Evolutionary conservation across 192 early-diverging fungal species (phyloP).

Genomic region (Allomyces macrogynus): DNA sequence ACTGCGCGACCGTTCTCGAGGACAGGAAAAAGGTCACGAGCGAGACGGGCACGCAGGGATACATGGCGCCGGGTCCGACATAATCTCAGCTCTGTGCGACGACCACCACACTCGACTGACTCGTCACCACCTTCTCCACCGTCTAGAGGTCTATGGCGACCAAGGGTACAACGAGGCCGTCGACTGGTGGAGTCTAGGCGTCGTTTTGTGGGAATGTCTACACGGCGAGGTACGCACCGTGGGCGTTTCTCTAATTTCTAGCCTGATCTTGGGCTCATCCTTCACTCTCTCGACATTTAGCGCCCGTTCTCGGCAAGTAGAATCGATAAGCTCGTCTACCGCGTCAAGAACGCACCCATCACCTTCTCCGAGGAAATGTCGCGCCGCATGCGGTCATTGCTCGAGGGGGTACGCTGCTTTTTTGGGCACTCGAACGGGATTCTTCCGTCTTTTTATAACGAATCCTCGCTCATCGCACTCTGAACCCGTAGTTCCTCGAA

Average conservation of each 20-base stretch:
- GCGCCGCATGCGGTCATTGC: constrained; percentile 24
- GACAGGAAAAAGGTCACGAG: constrained; percentile 41
- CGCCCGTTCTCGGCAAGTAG: constrained; percentile 61
- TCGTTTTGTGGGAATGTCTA: constrained; percentile 51
- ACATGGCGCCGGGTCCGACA: constrained; percentile 58
- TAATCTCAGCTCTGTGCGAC: constrained; percentile 27
- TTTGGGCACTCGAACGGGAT: too few relatives aligned
- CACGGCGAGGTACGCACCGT: constrained; percentile 42
- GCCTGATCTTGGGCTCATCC: not conserved
- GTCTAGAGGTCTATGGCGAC: constrained; percentile 1
- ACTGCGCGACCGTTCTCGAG: constrained; percentile 56
- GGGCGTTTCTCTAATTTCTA: not conserved
- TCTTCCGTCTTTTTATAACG: too few relatives aligned
- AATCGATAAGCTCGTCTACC: constrained; percentile 44
- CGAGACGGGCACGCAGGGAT: constrained; percentile 64
- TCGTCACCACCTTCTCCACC: constrained; percentile 1
- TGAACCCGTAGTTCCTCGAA: constrained; percentile 37
- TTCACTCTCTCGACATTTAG: constrained; percentile 9
- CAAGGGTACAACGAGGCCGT: constrained; percentile 18
- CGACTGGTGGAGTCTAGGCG: constrained; percentile 70
- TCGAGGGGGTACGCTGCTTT: constrained; percentile 20
- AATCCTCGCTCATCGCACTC: too few relatives aligned
- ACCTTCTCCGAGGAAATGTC: constrained; percentile 37
- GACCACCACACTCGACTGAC: constrained; percentile 7
- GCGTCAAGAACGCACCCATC: constrained; percentile 48